Base-by-base conservation (phyloP, 2,329 filamentous ascomycete genomes). In the Trichoderma cornu-damae region DNA sequence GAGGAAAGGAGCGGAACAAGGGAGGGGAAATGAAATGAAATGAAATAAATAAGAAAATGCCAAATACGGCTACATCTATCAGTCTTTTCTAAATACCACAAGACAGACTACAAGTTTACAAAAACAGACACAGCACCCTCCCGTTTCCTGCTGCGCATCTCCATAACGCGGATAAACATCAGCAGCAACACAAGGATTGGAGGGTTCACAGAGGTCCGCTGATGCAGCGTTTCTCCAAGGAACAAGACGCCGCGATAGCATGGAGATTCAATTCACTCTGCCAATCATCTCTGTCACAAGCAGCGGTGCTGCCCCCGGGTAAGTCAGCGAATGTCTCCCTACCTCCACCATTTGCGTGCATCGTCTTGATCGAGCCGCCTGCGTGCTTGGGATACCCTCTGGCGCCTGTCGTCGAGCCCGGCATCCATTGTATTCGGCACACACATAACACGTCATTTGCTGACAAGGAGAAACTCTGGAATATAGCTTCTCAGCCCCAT, bases 261-360 rank as follows among this genome's bases (percentile, higher is more conserved):
- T 73, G 71, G 71, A 73, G 66, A 71, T 73, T 52, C 71, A 73
- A 48, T 73, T 73, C 62, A 68, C 68, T n/a, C 59, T 72, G 34
- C 64, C 70, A 14, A 60, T 71, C 12, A 65, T 62, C 38, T 24
- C 48, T 43, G 58, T 57, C 43, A 62, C 61, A 46, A 62, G 57
- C 30, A 64, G 59, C 43, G 63, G 40, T 51, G 59, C 56, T 46
- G 49, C 62, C 51, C 60, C n/a, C n/a, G n/a, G 57, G 69, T 71
- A 60, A 67, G 68, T 63, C 22, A 49, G 14, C 26, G 37, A 16
- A 8, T 12, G 6, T 11, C 42, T 18, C 12, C 8, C 18, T n/a
- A 6, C n/a, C n/a, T 16, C 4, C 22, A n/a, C n/a, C n/a, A n/a
- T n/a, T n/a, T n/a, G n/a, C n/a, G n/a, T n/a, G n/a, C n/a, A n/a